Conservation (phyloP, 164 flowering plant genomes). For the Stephania cephalantha region DNA sequence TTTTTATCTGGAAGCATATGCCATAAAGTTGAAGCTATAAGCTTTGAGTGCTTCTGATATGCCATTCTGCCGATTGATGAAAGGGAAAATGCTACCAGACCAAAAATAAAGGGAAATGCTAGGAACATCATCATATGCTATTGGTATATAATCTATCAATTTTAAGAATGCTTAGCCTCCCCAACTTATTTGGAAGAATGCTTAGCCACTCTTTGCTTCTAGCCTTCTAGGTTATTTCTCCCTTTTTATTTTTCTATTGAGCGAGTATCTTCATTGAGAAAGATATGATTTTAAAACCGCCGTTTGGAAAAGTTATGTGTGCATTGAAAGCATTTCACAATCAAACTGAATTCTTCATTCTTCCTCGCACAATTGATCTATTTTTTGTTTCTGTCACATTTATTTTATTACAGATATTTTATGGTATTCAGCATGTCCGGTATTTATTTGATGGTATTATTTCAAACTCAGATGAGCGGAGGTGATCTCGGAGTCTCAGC, state of each 20-base stretch:
- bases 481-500: conserved; percentile 68
- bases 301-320: background rate
- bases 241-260: background rate
- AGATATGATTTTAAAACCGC: background rate
- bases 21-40: background rate
- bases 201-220: background rate
- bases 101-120: background rate
- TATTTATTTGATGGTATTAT: background rate
- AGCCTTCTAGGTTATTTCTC: too few species aligned
- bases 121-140: background rate
- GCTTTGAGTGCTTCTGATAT: background rate
- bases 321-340: background rate
- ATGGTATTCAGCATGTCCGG: background rate
- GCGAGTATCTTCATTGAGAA: background rate
- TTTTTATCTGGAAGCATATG: background rate
- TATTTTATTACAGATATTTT: background rate
- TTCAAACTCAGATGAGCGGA: conserved; percentile 45
- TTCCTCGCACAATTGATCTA: background rate
- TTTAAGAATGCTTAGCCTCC: background rate
- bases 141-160: background rate
- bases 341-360: background rate
- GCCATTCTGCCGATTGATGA: background rate
- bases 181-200: background rate
- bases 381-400: background rate
- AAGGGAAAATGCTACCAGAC: background rate